phyloP scores from a whole-genome alignment of 2,329 filamentous ascomycete species.

The Madurella mycetomatis region DNA sequence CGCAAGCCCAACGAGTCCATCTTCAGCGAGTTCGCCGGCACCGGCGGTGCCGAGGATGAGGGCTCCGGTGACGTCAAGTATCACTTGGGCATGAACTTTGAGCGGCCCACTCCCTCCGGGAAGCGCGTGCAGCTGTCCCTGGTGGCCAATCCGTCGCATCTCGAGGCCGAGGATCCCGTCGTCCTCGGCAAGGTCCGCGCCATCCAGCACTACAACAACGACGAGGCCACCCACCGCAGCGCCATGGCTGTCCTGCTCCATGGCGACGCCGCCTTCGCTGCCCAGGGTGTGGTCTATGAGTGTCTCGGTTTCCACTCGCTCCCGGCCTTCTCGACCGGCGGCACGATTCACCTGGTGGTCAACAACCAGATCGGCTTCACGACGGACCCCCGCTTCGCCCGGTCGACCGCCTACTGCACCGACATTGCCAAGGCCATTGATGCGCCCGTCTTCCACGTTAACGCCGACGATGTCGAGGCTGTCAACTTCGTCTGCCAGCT shows the following conservation, averaged over 20 bases:
- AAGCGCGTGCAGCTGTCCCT: conserved; percentile 99
- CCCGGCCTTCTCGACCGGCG: conserved; percentile 93
- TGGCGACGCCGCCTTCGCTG: conserved; percentile 95
- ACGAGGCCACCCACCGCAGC: conserved; percentile 80
- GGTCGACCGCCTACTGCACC: conserved; percentile 97
- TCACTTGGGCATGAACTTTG: conserved; percentile 99
- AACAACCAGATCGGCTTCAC: conserved; percentile 99
- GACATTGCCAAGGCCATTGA: conserved; percentile 99
- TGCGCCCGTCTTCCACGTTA: conserved; percentile 97
- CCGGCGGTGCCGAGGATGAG: conserved; percentile 82
- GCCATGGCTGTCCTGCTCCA: conserved; percentile 96
- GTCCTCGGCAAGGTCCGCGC: conserved; percentile 96
- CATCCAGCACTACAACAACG: conserved; percentile 98
- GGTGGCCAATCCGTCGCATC: conserved; percentile 95
- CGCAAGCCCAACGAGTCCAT: conserved; percentile 99
- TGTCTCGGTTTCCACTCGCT: conserved; percentile 96
- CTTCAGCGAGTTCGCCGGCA: conserved; percentile 95
- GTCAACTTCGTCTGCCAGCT: conserved; percentile 98
- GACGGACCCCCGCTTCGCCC: conserved; percentile 93
- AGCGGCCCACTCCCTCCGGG: conserved; percentile 93
- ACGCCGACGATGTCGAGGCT: conserved; percentile 96
- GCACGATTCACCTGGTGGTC: conserved; percentile 93
- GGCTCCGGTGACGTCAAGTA: conserved; percentile 99
- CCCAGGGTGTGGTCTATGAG: conserved; percentile 96
- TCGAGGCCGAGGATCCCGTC: conserved; percentile 97